Evolutionary conservation across 306 rosid genomes (phyloP).

Genomic region (Lathyrus oleraceus): DNA sequence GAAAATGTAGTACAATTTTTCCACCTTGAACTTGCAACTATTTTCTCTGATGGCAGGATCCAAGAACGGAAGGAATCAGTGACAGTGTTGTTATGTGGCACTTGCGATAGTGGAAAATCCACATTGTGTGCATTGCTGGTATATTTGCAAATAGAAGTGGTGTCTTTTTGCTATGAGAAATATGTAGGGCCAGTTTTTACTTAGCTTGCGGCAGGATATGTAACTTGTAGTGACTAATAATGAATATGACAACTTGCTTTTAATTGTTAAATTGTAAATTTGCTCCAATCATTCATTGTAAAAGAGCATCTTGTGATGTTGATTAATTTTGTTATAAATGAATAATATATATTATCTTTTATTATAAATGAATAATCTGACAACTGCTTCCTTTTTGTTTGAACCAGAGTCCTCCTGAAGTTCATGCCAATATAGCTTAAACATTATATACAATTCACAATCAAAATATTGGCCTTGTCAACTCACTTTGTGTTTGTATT

Average conservation of each 20-base stretch:
- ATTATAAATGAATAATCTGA: conserved; percentile 18
- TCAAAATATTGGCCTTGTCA: conserved; percentile 78
- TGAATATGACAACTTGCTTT: too few species aligned
- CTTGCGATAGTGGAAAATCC: conserved; percentile 98
- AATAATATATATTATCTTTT: conserved; percentile 18
- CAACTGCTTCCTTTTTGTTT: conserved; percentile 23
- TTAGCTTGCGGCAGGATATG: conserved; percentile 30
- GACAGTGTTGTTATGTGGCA: conserved; percentile 89
- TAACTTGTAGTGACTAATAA: too few species aligned
- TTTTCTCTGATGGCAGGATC: conserved; percentile 54
- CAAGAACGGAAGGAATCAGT: conserved; percentile 93
- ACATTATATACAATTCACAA: conserved; percentile 82
- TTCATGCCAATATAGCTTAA: conserved; percentile 92
- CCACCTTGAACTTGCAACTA: neutral
- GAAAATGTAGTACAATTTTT: neutral
- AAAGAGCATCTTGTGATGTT: too few species aligned
- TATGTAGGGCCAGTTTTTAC: conserved; percentile 36
- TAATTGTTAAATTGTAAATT: too few species aligned
- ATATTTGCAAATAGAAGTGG: too few species aligned
- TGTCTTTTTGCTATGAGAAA: conserved; percentile 31
- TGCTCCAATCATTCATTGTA: too few species aligned
- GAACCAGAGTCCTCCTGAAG: conserved; percentile 86
- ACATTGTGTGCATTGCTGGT: conserved; percentile 93
- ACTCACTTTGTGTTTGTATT: conserved; percentile 90
- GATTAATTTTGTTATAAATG: too few species aligned